Evolutionary conservation across 331 rosid species (phyloP).

Genomic region (Acacia concinna): DNA sequence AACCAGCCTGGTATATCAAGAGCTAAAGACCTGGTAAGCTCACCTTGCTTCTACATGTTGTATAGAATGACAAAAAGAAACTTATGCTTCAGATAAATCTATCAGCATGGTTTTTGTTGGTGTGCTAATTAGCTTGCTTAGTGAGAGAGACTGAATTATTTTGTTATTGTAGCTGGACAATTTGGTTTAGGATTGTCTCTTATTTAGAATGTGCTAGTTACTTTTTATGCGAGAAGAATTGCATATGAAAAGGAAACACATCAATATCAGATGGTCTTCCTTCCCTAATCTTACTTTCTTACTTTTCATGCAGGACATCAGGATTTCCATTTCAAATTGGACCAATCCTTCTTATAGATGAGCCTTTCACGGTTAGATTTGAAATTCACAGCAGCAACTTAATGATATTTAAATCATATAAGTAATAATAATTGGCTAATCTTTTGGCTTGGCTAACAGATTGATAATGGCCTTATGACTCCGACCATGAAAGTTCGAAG

Average conservation of each 20-base stretch:
- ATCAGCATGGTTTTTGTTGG: not conserved
- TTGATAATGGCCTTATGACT: constrained; percentile 83
- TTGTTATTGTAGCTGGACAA: not conserved
- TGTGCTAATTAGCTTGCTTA: constrained; percentile 2
- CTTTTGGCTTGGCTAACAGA: constrained; percentile 47
- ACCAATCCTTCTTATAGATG: constrained; percentile 74
- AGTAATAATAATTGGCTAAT: constrained; percentile 28
- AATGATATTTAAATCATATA: constrained; percentile 1
- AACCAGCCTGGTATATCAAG: constrained; percentile 56
- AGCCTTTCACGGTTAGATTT: constrained; percentile 79
- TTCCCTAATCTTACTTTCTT: not conserved
- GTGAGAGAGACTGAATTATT: constrained; percentile 12
- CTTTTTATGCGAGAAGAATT: not conserved
- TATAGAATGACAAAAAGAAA: not conserved
- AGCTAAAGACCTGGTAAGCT: constrained; percentile 64
- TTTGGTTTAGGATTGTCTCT: not conserved
- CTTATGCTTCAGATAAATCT: not conserved
- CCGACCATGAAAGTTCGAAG: constrained; percentile 93
- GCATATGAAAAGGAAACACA: not conserved
- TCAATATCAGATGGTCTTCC: not conserved
- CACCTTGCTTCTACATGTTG: constrained; percentile 20
- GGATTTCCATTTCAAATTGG: constrained; percentile 80
- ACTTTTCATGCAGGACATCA: constrained; percentile 63
- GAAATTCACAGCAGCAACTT: constrained; percentile 6
- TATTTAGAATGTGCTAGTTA: not conserved